Percentiles rank a stretch among this genome's conserved stretches.
phyloP scores from a whole-genome alignment of 148 eudicot genomes.

The Dianthus caryophyllus region DNA sequence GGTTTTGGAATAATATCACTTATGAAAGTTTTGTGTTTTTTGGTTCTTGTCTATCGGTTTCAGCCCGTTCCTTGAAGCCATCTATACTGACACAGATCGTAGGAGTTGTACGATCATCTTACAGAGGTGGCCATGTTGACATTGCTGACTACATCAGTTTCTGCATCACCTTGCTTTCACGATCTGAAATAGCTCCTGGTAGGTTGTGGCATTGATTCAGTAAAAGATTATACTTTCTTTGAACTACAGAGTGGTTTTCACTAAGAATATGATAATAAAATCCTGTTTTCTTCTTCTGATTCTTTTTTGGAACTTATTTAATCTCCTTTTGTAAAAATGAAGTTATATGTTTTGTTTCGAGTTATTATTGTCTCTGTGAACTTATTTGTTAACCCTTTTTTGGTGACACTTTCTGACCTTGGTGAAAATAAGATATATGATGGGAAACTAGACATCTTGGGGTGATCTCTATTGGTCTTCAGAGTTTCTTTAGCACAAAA shows the following conservation, averaged over 20 bases:
- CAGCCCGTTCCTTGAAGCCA: slow-evolving; percentile 70
- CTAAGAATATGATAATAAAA: neutral
- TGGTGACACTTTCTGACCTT: neutral
- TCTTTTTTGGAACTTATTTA: neutral
- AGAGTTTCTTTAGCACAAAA: too few species aligned
- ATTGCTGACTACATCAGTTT: slow-evolving; percentile 72
- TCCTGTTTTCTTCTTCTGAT: neutral
- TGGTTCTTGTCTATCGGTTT: slow-evolving; percentile 5
- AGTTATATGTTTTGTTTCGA: neutral
- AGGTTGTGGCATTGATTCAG: slow-evolving; percentile 10
- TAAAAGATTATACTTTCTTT: neutral
- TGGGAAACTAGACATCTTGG: neutral
- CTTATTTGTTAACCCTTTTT: neutral
- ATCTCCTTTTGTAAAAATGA: neutral
- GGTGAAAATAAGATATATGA: neutral
- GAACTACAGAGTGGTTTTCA: neutral
- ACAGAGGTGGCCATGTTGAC: slow-evolving; percentile 65
- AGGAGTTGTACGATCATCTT: slow-evolving; percentile 72
- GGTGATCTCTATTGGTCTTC: neutral
- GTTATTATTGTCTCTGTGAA: neutral
- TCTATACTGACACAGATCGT: slow-evolving; percentile 54
- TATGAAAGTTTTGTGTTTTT: slow-evolving; percentile 1
- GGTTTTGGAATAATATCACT: neutral
- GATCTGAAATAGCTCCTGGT: slow-evolving; percentile 59
- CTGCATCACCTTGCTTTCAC: slow-evolving; percentile 73